Evolutionary conservation across 257 asterid species (phyloP).

Genomic region (Rubia yunnanensis): DNA sequence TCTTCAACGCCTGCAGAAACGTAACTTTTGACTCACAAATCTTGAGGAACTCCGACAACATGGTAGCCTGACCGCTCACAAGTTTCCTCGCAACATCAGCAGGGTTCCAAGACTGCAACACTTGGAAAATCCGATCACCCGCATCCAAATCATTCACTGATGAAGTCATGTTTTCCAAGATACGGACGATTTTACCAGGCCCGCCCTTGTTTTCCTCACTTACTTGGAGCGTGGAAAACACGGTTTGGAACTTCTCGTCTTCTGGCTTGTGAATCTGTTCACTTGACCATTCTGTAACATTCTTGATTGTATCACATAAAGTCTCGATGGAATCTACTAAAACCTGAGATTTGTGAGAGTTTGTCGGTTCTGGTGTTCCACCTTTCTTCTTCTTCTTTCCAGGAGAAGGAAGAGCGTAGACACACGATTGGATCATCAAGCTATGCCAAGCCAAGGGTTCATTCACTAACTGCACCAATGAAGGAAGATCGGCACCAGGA

Average conservation of each 20-base stretch:
- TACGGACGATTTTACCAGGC: conserved; percentile 54
- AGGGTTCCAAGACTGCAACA: conserved; percentile 58
- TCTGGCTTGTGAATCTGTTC: conserved; percentile 42
- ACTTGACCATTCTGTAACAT: conserved; percentile 53
- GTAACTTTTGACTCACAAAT: conserved; percentile 56
- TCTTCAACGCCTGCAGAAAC: conserved; percentile 40
- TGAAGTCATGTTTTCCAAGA: conserved; percentile 34
- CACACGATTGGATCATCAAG: conserved; percentile 62
- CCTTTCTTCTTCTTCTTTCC: conserved; percentile 95
- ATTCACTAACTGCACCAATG: conserved; percentile 63
- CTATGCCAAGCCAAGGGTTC: conserved; percentile 93
- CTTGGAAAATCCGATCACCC: conserved; percentile 53
- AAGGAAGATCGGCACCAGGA: conserved; percentile 57
- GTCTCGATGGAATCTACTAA: conserved; percentile 51
- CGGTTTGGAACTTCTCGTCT: conserved; percentile 35
- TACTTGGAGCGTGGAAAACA: conserved; percentile 41
- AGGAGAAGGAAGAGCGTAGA: conserved; percentile 49
- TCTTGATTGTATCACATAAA: conserved; percentile 43
- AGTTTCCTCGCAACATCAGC: conserved; percentile 47
- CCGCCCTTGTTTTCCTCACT: conserved; percentile 25
- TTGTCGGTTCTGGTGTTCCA: conserved; percentile 45
- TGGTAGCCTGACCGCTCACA: conserved; percentile 35
- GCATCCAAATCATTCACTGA: conserved; percentile 33
- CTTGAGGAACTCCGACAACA: conserved; percentile 41
- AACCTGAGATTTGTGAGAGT: conserved; percentile 31